Evolutionary conservation across 192 early-diverging fungal genomes (phyloP).

Genomic region (Coemansia umbellata): DNA sequence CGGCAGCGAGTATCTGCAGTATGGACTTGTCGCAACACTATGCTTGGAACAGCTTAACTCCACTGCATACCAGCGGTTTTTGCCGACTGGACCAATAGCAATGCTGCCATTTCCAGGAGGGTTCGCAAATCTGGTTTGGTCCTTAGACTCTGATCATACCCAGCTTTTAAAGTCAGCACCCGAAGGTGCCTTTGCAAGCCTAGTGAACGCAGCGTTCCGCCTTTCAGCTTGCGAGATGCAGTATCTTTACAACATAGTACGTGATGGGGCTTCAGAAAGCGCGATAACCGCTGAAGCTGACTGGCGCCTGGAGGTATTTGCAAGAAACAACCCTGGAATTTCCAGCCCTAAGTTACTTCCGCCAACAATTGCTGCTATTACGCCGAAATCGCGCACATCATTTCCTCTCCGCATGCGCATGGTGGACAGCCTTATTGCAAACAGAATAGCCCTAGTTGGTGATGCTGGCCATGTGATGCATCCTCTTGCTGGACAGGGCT

Average conservation of each 20-base stretch:
- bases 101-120: constrained; percentile 66
- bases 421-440: constrained; percentile 68
- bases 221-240: constrained; percentile 67
- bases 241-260: constrained; percentile 57
- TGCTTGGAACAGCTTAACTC: constrained; percentile 64
- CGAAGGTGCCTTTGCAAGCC: constrained; percentile 55
- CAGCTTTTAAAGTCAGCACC: constrained; percentile 61
- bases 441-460: constrained; percentile 84
- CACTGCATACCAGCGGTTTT: constrained; percentile 91
- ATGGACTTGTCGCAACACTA: constrained; percentile 75
- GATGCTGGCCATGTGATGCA: constrained; percentile 96
- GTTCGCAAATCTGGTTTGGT: constrained; percentile 86
- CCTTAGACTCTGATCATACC: constrained; percentile 63
- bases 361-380: constrained; percentile 60
- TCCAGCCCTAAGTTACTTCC: constrained; percentile 23
- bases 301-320: constrained; percentile 63
- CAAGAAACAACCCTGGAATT: neutral
- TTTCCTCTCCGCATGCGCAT: constrained; percentile 87
- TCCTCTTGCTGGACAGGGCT: constrained; percentile 93
- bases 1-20: constrained; percentile 84
- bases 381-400: constrained; percentile 63
- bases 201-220: constrained; percentile 83
- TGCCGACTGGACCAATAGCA: constrained; percentile 91
- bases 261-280: constrained; percentile 47
- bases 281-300: constrained; percentile 56